phyloP scores from a whole-genome alignment of 176 grass and related monocot species.

The Eleusine coracana region DNA sequence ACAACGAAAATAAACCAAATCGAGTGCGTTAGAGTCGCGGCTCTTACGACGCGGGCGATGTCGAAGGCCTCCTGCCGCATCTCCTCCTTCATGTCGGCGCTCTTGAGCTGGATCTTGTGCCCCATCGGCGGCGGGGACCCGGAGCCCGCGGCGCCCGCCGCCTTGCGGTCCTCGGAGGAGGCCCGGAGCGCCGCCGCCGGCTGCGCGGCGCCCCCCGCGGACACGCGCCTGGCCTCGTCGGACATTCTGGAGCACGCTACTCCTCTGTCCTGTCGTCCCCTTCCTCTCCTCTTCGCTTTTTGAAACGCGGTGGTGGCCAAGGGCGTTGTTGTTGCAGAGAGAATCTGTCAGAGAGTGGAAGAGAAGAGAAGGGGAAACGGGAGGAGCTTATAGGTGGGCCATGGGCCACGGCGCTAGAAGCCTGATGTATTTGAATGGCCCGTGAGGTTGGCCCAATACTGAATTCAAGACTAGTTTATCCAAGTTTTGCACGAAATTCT shows the following conservation, averaged over 20 bases:
- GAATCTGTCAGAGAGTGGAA: constrained; percentile 15
- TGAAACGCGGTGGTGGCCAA: constrained; percentile 28
- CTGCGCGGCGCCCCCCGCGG: constrained; percentile 38
- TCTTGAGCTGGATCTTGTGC: constrained; percentile 95
- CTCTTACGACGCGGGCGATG: constrained; percentile 73
- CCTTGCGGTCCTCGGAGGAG: constrained; percentile 66
- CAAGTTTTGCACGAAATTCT: not conserved
- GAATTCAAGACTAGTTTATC: not conserved
- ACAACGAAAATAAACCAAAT: constrained; percentile 22
- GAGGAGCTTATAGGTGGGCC: not conserved
- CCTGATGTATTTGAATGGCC: not conserved
- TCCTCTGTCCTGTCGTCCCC: not conserved
- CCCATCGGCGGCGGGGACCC: constrained; percentile 39
- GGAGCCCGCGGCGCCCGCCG: constrained; percentile 31
- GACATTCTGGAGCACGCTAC: constrained; percentile 55
- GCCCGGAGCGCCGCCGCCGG: constrained; percentile 39
- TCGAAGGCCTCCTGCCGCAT: constrained; percentile 93
- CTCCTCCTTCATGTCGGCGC: constrained; percentile 97
- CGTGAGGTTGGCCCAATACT: not conserved
- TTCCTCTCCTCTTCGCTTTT: not conserved
- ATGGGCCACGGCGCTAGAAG: not conserved
- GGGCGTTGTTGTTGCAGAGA: constrained; percentile 1
- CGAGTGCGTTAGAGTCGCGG: constrained; percentile 3
- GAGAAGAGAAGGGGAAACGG: not conserved
- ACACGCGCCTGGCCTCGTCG: constrained; percentile 50